phyloP scores from a whole-genome alignment of 2,329 filamentous ascomycete genomes.

The Sporothrix dimorphospora region DNA sequence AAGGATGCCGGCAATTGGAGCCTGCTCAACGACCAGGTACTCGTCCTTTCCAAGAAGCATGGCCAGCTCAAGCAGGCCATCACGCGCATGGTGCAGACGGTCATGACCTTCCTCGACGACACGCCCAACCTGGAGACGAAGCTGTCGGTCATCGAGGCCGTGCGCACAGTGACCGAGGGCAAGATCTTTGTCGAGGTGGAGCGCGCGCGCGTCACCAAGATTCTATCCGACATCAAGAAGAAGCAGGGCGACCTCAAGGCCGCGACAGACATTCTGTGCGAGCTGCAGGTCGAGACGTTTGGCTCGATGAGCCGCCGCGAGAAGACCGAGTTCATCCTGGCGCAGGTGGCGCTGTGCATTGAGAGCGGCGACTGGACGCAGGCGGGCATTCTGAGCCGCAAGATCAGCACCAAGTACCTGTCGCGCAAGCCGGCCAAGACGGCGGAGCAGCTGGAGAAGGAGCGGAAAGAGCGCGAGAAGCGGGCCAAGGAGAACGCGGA shows the following conservation, averaged over 20 bases:
- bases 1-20: constrained; percentile 93
- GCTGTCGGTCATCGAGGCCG: constrained; percentile 88
- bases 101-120: constrained; percentile 88
- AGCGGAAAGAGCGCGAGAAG: constrained; percentile 82
- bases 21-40: constrained; percentile 93
- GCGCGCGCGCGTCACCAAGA: constrained; percentile 90
- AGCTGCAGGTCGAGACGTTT: constrained; percentile 98
- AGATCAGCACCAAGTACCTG: constrained; percentile 95
- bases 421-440: constrained; percentile 89
- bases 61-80: constrained; percentile 98
- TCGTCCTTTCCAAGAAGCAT: constrained; percentile 98
- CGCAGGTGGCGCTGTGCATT: constrained; percentile 93
- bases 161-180: constrained; percentile 95
- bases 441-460: constrained; percentile 63
- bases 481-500: constrained; percentile 84
- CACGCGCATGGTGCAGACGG: constrained; percentile 97
- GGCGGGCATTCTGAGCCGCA: constrained; percentile 87
- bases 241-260: constrained; percentile 87
- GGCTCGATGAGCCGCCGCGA: constrained; percentile 96
- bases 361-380: constrained; percentile 96
- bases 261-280: constrained; percentile 90
- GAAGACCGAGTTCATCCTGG: constrained; percentile 98
- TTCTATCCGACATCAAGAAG: constrained; percentile 97
- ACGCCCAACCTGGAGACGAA: constrained; percentile 86
- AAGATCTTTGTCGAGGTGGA: constrained; percentile 99